Conservation (phyloP, 2,329 filamentous ascomycete genomes). For the Apiospora saccharicola region DNA sequence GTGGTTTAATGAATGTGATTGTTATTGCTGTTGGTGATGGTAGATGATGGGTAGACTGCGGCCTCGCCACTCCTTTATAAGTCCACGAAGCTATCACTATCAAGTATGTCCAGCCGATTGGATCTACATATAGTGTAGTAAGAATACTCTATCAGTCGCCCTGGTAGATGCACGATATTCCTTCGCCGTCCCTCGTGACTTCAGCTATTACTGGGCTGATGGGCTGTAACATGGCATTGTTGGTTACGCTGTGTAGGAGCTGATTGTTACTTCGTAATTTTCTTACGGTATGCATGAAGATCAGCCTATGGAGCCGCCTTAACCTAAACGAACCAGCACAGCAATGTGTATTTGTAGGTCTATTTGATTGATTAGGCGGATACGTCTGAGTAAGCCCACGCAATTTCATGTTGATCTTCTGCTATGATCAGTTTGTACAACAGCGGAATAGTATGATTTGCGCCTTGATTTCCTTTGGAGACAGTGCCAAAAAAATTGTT, state of each 20-base stretch:
- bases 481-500: no score
- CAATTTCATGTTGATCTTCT: neutral
- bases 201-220: neutral
- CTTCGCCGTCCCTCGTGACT: neutral
- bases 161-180: neutral
- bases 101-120: neutral
- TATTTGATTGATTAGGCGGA: neutral
- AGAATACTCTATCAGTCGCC: neutral
- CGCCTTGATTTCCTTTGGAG: no score
- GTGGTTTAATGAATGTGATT: neutral
- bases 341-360: neutral
- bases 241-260: no score
- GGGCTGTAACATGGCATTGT: neutral
- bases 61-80: neutral
- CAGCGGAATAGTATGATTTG: neutral
- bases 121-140: neutral
- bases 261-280: no score
- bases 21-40: neutral
- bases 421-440: neutral
- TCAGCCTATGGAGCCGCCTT: neutral
- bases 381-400: neutral
- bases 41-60: neutral
- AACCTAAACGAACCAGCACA: neutral
- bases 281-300: neutral
- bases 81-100: neutral